Conservation (phyloP, 768 basidiomycete species). For the Agaricus sinodeliciosus region DNA sequence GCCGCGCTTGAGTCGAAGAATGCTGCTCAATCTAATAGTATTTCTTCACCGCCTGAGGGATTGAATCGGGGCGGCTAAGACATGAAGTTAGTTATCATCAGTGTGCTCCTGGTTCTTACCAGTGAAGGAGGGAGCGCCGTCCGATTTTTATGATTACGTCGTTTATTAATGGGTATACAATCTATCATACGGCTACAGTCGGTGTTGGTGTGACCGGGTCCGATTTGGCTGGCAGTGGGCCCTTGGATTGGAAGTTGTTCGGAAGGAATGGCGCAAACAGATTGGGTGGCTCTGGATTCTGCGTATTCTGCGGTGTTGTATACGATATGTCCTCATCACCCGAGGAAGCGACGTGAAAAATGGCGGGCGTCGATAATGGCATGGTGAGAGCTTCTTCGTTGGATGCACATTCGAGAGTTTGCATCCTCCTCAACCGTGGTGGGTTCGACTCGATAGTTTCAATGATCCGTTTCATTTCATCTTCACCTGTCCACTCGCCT, state of each 20-base stretch:
- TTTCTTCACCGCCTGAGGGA: not conserved
- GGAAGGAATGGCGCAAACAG: conserved; percentile 45
- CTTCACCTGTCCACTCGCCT: conserved; percentile 51
- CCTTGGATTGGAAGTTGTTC: conserved; percentile 26
- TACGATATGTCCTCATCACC: conserved; percentile 2
- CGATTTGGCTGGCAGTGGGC: conserved; percentile 33
- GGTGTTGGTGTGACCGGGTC: conserved; percentile 40
- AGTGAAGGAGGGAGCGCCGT: not conserved
- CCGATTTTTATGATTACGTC: not conserved
- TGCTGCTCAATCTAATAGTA: not conserved
- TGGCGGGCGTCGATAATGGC: conserved; percentile 14
- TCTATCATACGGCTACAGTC: not conserved
- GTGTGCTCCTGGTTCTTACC: not conserved
- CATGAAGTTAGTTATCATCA: not conserved
- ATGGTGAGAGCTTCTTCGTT: conserved; percentile 12
- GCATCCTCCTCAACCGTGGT: conserved; percentile 28
- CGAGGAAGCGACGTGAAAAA: not conserved
- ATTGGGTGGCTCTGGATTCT: conserved; percentile 53
- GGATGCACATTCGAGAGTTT: conserved; percentile 14
- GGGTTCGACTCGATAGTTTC: conserved; percentile 42
- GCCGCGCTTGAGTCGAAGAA: conserved; percentile 48
- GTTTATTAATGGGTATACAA: not conserved
- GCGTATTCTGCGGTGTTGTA: conserved; percentile 45
- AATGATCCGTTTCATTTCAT: conserved; percentile 52
- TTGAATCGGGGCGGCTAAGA: not conserved